Percentiles rank a stretch among this genome's conserved stretches.
Evolutionary conservation across 2,329 filamentous ascomycete genomes (phyloP).

Genomic region (Claviceps pazoutovae): DNA sequence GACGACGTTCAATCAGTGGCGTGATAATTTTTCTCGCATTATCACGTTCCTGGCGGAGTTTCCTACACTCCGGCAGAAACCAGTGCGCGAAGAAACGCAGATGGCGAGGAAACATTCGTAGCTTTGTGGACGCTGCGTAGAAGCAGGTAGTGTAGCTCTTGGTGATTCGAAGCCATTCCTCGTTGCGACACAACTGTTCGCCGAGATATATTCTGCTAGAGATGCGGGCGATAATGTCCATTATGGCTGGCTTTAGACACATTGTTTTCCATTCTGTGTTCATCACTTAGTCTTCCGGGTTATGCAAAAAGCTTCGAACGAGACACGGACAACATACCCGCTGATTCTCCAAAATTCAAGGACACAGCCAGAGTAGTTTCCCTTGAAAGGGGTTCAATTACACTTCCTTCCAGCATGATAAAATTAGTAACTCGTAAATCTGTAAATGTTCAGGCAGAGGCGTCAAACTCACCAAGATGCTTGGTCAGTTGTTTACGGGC

Average conservation of each 20-base stretch:
- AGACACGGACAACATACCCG: background rate
- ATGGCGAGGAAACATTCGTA: constrained; percentile 28
- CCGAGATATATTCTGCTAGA: constrained; percentile 23
- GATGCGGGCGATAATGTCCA: constrained; percentile 10
- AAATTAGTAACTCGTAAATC: background rate
- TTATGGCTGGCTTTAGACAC: constrained; percentile 4
- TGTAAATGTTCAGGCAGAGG: background rate
- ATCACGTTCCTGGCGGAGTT: constrained; percentile 12
- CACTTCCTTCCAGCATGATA: background rate
- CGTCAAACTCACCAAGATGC: background rate
- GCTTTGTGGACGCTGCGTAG: constrained; percentile 15
- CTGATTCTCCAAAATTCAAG: background rate
- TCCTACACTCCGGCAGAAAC: constrained; percentile 23
- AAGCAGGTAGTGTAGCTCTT: constrained; percentile 30
- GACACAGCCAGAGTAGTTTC: background rate
- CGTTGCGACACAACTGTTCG: constrained; percentile 22
- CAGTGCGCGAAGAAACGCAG: constrained; percentile 33
- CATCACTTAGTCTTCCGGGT: background rate
- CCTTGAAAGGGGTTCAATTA: background rate
- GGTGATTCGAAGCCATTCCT: constrained; percentile 29
- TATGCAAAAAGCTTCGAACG: background rate
- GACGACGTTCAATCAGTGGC: constrained; percentile 31
- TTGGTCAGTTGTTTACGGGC: background rate
- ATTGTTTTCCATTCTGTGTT: constrained; percentile 7
- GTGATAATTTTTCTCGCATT: constrained; percentile 6